Conservation (phyloP, 805 yeast species). For the Saccharomycopsis sp. region DNA sequence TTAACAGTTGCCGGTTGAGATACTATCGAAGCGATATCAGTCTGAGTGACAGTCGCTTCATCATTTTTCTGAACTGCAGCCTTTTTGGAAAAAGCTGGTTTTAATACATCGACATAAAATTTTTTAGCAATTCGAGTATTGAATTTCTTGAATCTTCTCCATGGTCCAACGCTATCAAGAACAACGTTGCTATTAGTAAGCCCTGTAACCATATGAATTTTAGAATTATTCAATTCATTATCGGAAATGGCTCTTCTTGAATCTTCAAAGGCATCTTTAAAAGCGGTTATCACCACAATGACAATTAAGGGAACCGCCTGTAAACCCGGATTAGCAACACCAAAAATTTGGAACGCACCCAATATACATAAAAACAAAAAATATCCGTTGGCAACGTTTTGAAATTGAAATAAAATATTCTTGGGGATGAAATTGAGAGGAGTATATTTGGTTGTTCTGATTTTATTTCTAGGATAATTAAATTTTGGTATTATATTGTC, state of each 20-base stretch:
- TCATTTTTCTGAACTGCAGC: conserved; percentile 25
- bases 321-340: conserved; percentile 64
- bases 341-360: conserved; percentile 63
- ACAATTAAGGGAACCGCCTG: conserved; percentile 79
- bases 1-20: conserved; percentile 10
- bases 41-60: too few species aligned
- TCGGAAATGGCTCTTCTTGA: conserved; percentile 59
- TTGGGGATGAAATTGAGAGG: conserved; percentile 47
- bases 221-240: conserved; percentile 59
- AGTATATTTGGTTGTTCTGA: conserved; percentile 58
- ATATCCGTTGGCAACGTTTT: conserved; percentile 54
- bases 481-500: conserved; percentile 27
- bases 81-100: conserved; percentile 12
- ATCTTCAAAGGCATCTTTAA: conserved; percentile 76
- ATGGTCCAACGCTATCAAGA: conserved; percentile 45
- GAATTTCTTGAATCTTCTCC: conserved; percentile 66
- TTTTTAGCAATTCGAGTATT: conserved; percentile 32
- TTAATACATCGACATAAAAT: conserved; percentile 3
- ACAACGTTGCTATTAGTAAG: conserved; percentile 52
- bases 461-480: conserved; percentile 46
- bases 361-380: conserved; percentile 48
- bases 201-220: conserved; percentile 50
- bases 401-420: conserved; percentile 47
- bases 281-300: conserved; percentile 65
- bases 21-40: neutral